Percentiles rank a stretch among this genome's conserved stretches.
Evolutionary conservation across 139 green algal genomes (phyloP).

Genomic region (Coccomyxa sp.): DNA sequence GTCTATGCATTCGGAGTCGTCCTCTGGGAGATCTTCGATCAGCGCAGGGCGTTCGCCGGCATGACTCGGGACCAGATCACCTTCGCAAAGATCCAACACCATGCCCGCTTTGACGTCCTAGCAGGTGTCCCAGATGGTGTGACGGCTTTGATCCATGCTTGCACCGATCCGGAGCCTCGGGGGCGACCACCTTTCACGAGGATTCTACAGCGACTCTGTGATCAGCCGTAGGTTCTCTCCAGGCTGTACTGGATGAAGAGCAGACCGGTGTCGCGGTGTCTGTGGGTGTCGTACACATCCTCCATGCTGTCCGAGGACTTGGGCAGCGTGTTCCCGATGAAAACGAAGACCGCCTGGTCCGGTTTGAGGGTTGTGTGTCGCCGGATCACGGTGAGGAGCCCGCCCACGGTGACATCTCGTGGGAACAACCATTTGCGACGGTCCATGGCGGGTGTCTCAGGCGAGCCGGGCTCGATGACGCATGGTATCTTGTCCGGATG

Average conservation of each 20-base stretch:
- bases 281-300: neutral
- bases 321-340: neutral
- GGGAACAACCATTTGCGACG: neutral
- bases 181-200: neutral
- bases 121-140: neutral
- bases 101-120: neutral
- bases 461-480: neutral
- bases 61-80: neutral
- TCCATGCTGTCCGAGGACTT: neutral
- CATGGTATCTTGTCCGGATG: neutral
- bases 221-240: neutral
- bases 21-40: neutral
- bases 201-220: neutral
- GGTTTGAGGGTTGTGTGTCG: neutral
- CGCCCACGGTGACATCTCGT: neutral
- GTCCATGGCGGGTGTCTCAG: neutral
- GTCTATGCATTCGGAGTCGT: neutral
- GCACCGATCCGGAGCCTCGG: neutral
- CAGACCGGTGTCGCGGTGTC: neutral
- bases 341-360: neutral
- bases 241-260: neutral
- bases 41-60: neutral
- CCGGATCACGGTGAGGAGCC: neutral
- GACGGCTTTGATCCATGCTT: neutral
- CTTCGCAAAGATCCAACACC: neutral